phyloP scores from a whole-genome alignment of 371 early-diverging fungal genomes.

The Dinochytrium kinnereticum region DNA sequence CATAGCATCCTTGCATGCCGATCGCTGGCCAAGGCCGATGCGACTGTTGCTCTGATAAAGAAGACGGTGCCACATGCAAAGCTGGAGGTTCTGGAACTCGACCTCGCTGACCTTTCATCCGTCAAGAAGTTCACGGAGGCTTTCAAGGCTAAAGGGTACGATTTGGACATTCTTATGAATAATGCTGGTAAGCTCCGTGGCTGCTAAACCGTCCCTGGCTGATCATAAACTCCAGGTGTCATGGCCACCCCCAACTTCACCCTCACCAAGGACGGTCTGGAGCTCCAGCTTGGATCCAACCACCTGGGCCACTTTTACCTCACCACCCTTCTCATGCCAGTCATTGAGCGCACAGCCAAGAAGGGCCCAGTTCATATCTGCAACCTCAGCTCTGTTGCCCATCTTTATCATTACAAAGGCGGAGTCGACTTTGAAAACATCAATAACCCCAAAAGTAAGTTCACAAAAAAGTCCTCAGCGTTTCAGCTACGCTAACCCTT shows the following conservation, averaged over 20 bases:
- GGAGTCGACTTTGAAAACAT: conserved; percentile 37
- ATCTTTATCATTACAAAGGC: conserved; percentile 28
- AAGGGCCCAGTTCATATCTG: conserved; percentile 26
- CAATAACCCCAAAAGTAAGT: conserved; percentile 28
- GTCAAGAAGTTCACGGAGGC: conserved; percentile 60
- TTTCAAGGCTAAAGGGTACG: conserved; percentile 51
- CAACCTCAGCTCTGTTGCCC: conserved; percentile 47
- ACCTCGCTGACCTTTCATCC: conserved; percentile 62
- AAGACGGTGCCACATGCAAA: not conserved
- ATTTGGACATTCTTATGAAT: conserved; percentile 68
- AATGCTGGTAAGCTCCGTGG: conserved; percentile 37
- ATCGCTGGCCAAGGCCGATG: not conserved
- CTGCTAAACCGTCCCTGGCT: not conserved
- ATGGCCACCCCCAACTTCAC: conserved; percentile 64
- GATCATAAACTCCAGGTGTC: conserved; percentile 53
- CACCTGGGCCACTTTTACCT: conserved; percentile 17
- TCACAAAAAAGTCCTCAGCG: not conserved
- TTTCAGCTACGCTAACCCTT: not conserved
- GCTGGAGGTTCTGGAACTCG: conserved; percentile 61
- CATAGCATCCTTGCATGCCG: conserved; percentile 17
- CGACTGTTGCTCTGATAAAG: not conserved
- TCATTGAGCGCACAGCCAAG: conserved; percentile 22
- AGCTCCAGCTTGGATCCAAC: conserved; percentile 62
- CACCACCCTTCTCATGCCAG: conserved; percentile 24
- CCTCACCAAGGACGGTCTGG: conserved; percentile 72